Base-by-base conservation (phyloP, 176 grass and related monocot species). In the Eleusine coracana region DNA sequence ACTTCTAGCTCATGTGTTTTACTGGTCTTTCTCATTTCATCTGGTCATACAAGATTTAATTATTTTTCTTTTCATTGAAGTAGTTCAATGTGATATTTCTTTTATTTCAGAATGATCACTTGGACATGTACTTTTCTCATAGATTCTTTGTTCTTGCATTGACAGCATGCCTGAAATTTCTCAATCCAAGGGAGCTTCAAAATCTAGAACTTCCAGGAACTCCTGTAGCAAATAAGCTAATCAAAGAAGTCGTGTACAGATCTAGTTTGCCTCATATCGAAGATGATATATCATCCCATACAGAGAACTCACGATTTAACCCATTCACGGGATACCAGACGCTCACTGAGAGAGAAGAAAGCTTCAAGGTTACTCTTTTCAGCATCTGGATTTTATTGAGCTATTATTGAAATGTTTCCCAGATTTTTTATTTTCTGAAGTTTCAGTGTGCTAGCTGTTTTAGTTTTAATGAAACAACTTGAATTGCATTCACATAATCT, bases 301-400 rank as follows among this genome's bases (percentile, higher is more conserved):
- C 25, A 38, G 80, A 81, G 74, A 73, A 11, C 59, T 44, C 85
- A 78, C 87, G 93, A 59, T 98, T 95, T 86, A 95, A 92, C 76
- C 81, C 66, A 16, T 95, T 95, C 80, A 98, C 91, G 7, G 96
- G 93, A 88, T 93, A 92, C 81, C 96, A 90, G 78, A 88, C 91
- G 2, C 93, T 96, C 25, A 50, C 38, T 72, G 90, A 98, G 74
- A 88, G 93, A 88, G 87, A 95, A 89, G 89, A 98, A 93, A 95
- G 89, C 88, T 95, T 93, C 80, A 93, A 98, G 96, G 96, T 98
- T 83, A 79, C 37, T 63, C 74, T 68, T 56, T 73, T 68, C 41
- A 60, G 80, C 69, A 54, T n/a, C 25, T 69, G 40, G 75, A 59
- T 70, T 93, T 71, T n/a, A 25, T 36, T 40, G 62, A 55, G 44